Evolutionary conservation across 257 asterid species (phyloP), one percentile per base, ranked within the genome.

Genomic region (Solanum stenotomum): DNA sequence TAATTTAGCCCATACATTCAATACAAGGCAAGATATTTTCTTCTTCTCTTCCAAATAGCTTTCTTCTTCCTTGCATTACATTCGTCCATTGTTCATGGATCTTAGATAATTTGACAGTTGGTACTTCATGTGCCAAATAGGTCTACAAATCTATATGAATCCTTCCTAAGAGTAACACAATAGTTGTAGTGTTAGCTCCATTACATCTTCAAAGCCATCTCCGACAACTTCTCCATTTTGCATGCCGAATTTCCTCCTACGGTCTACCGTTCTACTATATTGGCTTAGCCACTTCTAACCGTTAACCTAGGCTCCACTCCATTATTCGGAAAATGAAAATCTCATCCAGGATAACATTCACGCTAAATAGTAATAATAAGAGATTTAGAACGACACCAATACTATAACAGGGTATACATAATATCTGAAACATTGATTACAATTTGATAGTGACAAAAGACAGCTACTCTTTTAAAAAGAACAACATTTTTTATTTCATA

Each of bases 141-240:
- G 65, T 6, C 65, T 18, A n/a, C 65, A 56, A 52, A 52, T 18
- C 23, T 52, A 52, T 52, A 52, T 52, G n/a, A 52, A 52, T 52
- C 63, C 63, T 52, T 52, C 63, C n/a, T 18, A 52, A 18, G 63
- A 52, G n/a, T 52, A 6, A 52, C 23, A 6, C 71, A 78, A 46
- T 46, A 14, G 56, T 13, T 46, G 6, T 46, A 46, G 6, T 46
- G 56, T 46, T 46, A 13, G 18, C 7, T 46, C 7, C 56, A 46
- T 46, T 46, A 46, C 56, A 46, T 49, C 87, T 65, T 11, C 89
- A 87, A 33, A 86, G 89, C 82, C 70, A 87, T 87, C 89, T 87
- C 27, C 83, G 71, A 34, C 89, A 61, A 34, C 89, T 79, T 34
- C 89, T 87, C 52, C 86, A 87, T 20, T 86, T 87, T 31, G 83